Conservation (phyloP, 2,329 filamentous ascomycete genomes). For the Neofusicoccum kwambonambiense region DNA sequence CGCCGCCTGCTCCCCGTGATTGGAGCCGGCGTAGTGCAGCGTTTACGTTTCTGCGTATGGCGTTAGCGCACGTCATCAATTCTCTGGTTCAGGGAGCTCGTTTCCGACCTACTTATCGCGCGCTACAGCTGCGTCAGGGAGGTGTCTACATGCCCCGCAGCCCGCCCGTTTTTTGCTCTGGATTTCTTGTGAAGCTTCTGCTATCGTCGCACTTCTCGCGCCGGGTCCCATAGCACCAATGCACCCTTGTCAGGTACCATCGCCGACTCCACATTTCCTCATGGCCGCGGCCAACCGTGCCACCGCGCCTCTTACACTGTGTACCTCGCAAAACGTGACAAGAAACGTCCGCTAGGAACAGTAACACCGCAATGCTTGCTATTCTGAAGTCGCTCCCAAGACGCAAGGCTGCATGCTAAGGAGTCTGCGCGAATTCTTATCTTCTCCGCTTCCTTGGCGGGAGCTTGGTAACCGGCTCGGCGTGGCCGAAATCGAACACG, state of each 20-base stretch:
- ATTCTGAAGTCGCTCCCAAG: background rate
- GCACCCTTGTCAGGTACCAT: background rate
- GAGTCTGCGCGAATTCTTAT: background rate
- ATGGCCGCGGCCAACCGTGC: background rate
- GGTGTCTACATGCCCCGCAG: background rate
- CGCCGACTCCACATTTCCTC: background rate
- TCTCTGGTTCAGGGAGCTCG: background rate
- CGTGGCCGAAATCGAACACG: conserved; percentile 17
- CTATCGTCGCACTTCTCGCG: background rate
- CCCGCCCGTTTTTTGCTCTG: background rate
- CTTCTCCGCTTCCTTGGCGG: conserved; percentile 13
- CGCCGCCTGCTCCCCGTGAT: background rate
- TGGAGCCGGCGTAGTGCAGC: background rate
- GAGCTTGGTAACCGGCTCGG: conserved; percentile 14
- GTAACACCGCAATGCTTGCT: background rate
- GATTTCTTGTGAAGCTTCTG: background rate
- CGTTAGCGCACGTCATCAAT: conserved; percentile 1
- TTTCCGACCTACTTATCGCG: background rate
- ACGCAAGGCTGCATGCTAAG: background rate
- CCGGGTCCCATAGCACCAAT: background rate
- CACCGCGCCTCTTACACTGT: background rate
- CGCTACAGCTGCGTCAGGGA: background rate
- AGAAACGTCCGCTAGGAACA: background rate
- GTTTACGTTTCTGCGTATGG: background rate
- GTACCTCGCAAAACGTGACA: background rate